Base-by-base conservation (phyloP, 192 early-diverging fungal species). In the Geranomyces michiganensis region DNA sequence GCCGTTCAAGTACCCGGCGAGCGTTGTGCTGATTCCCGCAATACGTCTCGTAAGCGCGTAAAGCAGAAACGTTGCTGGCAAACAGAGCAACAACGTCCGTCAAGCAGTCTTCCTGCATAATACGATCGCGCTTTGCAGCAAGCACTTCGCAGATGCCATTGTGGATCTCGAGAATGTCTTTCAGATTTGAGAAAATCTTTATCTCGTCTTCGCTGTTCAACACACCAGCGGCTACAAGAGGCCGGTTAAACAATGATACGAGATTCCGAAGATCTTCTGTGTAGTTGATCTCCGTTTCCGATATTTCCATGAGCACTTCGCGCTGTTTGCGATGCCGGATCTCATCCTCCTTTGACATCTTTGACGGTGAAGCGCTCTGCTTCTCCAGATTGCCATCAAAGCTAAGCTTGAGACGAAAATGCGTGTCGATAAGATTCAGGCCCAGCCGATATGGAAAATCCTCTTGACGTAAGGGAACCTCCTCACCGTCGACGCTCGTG, bases 1-100 rank as follows among this genome's bases (percentile, higher is more conserved):
- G 31, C 33, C 60, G 60, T 13, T 29, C 68, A 15, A 84, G 58
- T 14, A 30, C 24, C 15, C 79, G 43, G 21, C 77, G 65, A 46
- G 75, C 69, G 48, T 76, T 61, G 63, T 78, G 70, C 62, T 85
- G 83, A 58, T 85, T 85, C 8, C 76, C 63, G 48, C 82, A 84
- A 58, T 85, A 85, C 32, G 48, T 43, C 19, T 71, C 69, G 55
- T 85, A 85, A 5, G 33, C 24, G 9, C 27, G 19, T n/a, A 85
- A 78, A 6, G 65, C 26, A 21, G 78, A 65, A 9, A 84, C 48
- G 29, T 41, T 56, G 75, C 80, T 43, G 22, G 30, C 27, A 29
- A 67, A 70, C 19, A 49, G 51, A 13, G 22, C 17, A 7, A 72
- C 12, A 24, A 73, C 29, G 17, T 62, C 46, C 22, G 14, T 67